Base-by-base conservation (phyloP, 2,329 filamentous ascomycete species). In the Monosporascus sp. region DNA sequence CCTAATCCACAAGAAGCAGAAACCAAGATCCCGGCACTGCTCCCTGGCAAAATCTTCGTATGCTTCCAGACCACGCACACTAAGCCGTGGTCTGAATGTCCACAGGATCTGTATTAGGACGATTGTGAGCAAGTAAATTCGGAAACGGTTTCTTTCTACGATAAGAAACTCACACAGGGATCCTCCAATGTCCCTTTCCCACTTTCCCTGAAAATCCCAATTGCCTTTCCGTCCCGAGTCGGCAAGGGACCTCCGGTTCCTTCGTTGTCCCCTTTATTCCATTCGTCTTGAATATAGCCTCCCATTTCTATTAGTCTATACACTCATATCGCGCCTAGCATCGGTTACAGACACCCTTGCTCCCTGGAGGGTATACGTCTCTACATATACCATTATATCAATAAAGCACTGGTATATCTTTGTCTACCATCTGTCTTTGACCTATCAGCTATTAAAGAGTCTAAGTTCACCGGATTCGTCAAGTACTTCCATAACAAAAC, bases 111-210 rank as follows among this genome's bases (percentile, higher is more conserved):
- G 20, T 43, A 18, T 18, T 18, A 15, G 1, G 0, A n/a, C 1
- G 5, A 1, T 45, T 2, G 18, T 45, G 2, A 25, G 17, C 20
- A 27, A 22, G 17, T 27, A 45, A 5, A 45, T 1, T 2, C 3
- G 9, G 1, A 1, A 1, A 11, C 3, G 27, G 15, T 2, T 39
- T 39, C 2, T 15, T n/a, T 17, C 18, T 18, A 1, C 0, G 18
- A 11, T n/a, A 18, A 7, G 15, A 1, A 14, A 45, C 43, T 45
- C 17, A 45, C 43, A 17, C 24, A 45, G 3, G 43, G 43, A 14
- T 45, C 43, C 0, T 6, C 6, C 3, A 27, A 2, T 25, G 43
- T 45, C 4, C 43, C 43, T 8, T 11, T 25, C 4, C 43, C 43
- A 25, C 2, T 7, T 25, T 24, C 15, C 11, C 20, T 45, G 4